Percentiles rank a stretch among this genome's conserved stretches.
Evolutionary conservation across 768 basidiomycete species (phyloP).

Genomic region (Bullera alba): DNA sequence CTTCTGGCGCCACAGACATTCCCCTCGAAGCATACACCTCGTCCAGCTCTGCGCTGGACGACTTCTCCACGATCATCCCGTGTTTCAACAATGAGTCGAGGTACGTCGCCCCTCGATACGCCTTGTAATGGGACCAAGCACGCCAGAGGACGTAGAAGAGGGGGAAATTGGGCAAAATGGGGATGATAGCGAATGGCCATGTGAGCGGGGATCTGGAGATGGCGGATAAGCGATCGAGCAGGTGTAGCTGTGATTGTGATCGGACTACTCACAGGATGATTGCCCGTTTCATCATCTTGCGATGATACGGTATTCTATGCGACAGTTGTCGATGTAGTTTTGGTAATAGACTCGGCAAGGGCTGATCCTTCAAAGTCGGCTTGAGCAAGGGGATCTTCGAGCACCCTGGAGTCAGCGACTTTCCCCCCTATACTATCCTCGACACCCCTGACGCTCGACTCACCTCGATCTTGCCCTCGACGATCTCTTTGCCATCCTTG

Average conservation of each 20-base stretch:
- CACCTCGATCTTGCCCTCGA: constrained; percentile 33
- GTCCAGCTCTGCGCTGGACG: constrained; percentile 26
- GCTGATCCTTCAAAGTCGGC: constrained; percentile 25
- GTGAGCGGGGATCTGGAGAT: constrained; percentile 36
- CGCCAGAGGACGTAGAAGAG: constrained; percentile 48
- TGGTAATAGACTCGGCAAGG: constrained; percentile 30
- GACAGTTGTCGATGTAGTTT: constrained; percentile 31
- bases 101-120: constrained; percentile 42
- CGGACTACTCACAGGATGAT: constrained; percentile 26
- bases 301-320: constrained; percentile 40
- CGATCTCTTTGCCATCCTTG: constrained; percentile 13
- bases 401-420: neutral
- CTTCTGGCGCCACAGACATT: neutral
- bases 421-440: neutral
- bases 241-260: neutral
- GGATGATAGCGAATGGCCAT: constrained; percentile 45
- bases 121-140: constrained; percentile 47
- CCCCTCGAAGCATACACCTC: constrained; percentile 25
- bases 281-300: constrained; percentile 33
- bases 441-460: constrained; percentile 6
- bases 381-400: constrained; percentile 37
- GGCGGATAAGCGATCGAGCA: neutral
- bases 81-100: constrained; percentile 36
- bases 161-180: constrained; percentile 47
- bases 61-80: constrained; percentile 31